Evolutionary conservation across 192 early-diverging fungal genomes (phyloP).

Genomic region (Backusella sp.): DNA sequence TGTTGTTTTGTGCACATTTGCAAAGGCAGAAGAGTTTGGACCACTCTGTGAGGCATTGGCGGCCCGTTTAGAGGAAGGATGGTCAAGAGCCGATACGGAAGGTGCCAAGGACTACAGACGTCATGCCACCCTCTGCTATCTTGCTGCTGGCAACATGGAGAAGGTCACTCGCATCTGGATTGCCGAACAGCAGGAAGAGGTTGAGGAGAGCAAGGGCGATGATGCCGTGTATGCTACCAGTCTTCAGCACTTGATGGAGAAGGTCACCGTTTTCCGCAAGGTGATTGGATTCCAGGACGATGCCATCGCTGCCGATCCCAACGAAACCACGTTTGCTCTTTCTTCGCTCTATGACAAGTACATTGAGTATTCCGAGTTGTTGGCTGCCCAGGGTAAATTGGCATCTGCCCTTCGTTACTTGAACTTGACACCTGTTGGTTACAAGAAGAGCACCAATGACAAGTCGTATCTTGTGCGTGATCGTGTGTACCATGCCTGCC

Average conservation of each 20-base stretch:
- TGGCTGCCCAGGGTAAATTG: slow-evolving; percentile 75
- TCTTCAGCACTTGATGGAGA: slow-evolving; percentile 83
- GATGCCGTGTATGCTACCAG: slow-evolving; percentile 33
- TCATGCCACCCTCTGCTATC: slow-evolving; percentile 80
- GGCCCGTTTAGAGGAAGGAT: slow-evolving; percentile 51
- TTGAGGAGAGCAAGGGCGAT: slow-evolving; percentile 16
- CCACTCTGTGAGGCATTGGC: slow-evolving; percentile 68
- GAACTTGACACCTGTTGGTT: slow-evolving; percentile 71
- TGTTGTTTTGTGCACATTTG: slow-evolving; percentile 93
- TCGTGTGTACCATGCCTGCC: slow-evolving; percentile 55
- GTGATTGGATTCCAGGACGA: slow-evolving; percentile 91
- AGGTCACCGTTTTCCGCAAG: slow-evolving; percentile 89
- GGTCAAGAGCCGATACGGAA: slow-evolving; percentile 17
- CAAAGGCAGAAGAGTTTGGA: slow-evolving; percentile 79
- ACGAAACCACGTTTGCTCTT: slow-evolving; percentile 22
- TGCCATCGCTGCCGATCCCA: slow-evolving; percentile 42
- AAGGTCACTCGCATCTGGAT: slow-evolving; percentile 87
- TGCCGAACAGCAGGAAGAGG: slow-evolving; percentile 53
- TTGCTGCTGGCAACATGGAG: slow-evolving; percentile 79
- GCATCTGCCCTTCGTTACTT: slow-evolving; percentile 76
- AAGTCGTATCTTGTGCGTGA: slow-evolving; percentile 71
- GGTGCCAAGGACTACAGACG: slow-evolving; percentile 34
- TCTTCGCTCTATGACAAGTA: slow-evolving; percentile 79
- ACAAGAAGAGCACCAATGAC: slow-evolving; percentile 45
- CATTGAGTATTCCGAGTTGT: slow-evolving; percentile 79